phyloP scores from a whole-genome alignment of 495 filamentous ascomycete species.

The Penicillium turbatum region DNA sequence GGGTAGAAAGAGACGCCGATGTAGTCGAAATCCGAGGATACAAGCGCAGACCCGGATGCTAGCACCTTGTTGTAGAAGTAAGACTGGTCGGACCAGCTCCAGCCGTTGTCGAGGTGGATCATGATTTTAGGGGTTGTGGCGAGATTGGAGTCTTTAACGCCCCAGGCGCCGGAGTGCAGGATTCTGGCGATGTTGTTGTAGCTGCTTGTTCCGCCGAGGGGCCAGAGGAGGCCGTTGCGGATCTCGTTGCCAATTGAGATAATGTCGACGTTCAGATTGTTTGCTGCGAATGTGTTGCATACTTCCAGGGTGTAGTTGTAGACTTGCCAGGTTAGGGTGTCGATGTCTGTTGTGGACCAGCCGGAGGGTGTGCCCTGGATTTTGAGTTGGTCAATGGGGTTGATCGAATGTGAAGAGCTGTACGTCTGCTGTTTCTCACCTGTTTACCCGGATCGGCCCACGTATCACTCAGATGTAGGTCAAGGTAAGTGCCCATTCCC shows the following conservation, averaged over 20 bases:
- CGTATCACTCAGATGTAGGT: slow-evolving; percentile 68
- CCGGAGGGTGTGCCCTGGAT: slow-evolving; percentile 49
- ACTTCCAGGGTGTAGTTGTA: slow-evolving; percentile 63
- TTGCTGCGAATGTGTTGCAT: slow-evolving; percentile 54
- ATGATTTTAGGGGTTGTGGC: slow-evolving; percentile 56
- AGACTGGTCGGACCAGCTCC: slow-evolving; percentile 60
- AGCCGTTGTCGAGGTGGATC: slow-evolving; percentile 68
- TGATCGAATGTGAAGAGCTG: no score
- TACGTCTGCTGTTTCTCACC: slow-evolving; percentile 16
- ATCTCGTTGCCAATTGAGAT: slow-evolving; percentile 72
- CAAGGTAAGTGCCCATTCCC: slow-evolving; percentile 61
- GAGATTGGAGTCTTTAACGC: slow-evolving; percentile 57
- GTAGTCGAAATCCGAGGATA: slow-evolving; percentile 57
- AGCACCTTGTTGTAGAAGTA: slow-evolving; percentile 59
- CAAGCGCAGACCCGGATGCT: slow-evolving; percentile 44
- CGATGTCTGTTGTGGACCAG: slow-evolving; percentile 55
- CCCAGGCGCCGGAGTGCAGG: slow-evolving; percentile 58
- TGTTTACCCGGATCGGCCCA: slow-evolving; percentile 51
- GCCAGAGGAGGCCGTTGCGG: slow-evolving; percentile 58
- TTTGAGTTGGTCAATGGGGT: no score
- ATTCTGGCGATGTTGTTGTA: slow-evolving; percentile 57
- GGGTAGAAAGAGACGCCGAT: slow-evolving; percentile 71
- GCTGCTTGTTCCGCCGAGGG: slow-evolving; percentile 49
- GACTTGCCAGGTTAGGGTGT: slow-evolving; percentile 54
- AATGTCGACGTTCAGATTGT: slow-evolving; percentile 52